phyloP scores from a whole-genome alignment of 2,329 filamentous ascomycete species.

The Sarocladiaceae sp. region DNA sequence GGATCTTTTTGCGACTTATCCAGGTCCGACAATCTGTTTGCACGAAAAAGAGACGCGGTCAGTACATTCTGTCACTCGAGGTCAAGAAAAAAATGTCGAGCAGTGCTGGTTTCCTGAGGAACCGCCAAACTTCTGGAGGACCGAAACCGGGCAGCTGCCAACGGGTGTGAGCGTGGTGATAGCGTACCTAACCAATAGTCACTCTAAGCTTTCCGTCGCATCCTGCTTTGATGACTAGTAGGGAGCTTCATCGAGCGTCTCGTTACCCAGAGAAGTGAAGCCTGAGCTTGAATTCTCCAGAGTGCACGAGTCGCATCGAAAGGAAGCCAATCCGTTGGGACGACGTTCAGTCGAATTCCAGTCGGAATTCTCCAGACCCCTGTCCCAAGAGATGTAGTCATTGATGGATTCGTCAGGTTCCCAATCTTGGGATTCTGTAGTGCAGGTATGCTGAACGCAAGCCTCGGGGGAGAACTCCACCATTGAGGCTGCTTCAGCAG shows the following conservation, averaged over 20 bases:
- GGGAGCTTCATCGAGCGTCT: neutral
- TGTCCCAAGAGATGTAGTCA: neutral
- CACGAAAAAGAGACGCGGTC: slow-evolving; percentile 1
- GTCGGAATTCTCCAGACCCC: too few relatives aligned
- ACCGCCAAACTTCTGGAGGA: neutral
- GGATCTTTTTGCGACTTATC: slow-evolving; percentile 10
- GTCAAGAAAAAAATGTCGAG: too few relatives aligned
- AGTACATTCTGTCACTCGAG: slow-evolving; percentile 1
- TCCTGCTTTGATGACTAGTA: neutral
- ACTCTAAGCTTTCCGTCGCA: neutral
- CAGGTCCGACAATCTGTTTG: slow-evolving; percentile 8
- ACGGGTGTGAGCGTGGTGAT: neutral
- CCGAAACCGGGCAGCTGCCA: neutral
- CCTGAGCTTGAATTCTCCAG: too few relatives aligned
- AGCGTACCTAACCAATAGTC: slow-evolving; percentile 5
- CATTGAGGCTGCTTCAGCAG: neutral
- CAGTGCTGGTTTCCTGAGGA: too few relatives aligned
- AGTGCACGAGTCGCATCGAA: neutral
- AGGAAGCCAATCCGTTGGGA: neutral
- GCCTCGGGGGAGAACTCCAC: neutral
- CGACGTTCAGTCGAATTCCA: too few relatives aligned
- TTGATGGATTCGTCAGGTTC: neutral
- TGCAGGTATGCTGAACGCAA: too few relatives aligned
- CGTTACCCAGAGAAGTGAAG: neutral
- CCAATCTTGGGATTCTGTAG: too few relatives aligned